These are phyloP conservation scores for Verticillium dahliae DNA, from an alignment of 2,329 filamentous ascomycete genomes.

Conservation along the genomic window DNA sequence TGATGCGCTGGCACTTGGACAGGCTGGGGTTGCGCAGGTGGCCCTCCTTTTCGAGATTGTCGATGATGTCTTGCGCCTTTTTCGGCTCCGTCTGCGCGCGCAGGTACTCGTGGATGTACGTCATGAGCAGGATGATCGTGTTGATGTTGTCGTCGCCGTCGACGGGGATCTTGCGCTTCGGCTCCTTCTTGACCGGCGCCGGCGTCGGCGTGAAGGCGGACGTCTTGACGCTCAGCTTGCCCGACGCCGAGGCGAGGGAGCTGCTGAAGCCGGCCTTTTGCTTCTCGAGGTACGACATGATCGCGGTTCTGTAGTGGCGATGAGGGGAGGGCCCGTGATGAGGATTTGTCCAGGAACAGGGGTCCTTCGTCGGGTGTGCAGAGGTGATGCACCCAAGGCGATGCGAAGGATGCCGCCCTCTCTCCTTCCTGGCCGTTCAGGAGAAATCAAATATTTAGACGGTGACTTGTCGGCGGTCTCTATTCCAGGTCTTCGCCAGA, in stretches of 20 bases:
- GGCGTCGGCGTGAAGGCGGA: conserved; percentile 51
- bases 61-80: conserved; percentile 68
- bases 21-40: conserved; percentile 32
- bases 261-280: conserved; percentile 58
- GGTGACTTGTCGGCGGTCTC: no score
- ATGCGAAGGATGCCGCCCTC: no score
- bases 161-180: conserved; percentile 54
- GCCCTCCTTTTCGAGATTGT: conserved; percentile 68
- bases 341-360: no score
- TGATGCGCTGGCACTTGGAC: conserved; percentile 43
- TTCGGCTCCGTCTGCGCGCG: conserved; percentile 63
- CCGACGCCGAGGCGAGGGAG: conserved; percentile 55
- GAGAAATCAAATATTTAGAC: no score
- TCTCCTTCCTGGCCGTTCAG: no score
- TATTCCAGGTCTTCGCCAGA: no score
- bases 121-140: conserved; percentile 37
- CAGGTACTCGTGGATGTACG: conserved; percentile 79
- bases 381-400: not conserved
- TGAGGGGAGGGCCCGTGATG: not conserved
- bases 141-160: conserved; percentile 24
- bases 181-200: conserved; percentile 45
- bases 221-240: conserved; percentile 50
- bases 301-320: conserved; percentile 9
- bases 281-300: conserved; percentile 61
- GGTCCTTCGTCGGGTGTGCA: not conserved